A percentile compares a stretch with the other conserved stretches of the same genome.
Conservation (phyloP, 2,329 filamentous ascomycete species). For the Beauveria varroae region DNA sequence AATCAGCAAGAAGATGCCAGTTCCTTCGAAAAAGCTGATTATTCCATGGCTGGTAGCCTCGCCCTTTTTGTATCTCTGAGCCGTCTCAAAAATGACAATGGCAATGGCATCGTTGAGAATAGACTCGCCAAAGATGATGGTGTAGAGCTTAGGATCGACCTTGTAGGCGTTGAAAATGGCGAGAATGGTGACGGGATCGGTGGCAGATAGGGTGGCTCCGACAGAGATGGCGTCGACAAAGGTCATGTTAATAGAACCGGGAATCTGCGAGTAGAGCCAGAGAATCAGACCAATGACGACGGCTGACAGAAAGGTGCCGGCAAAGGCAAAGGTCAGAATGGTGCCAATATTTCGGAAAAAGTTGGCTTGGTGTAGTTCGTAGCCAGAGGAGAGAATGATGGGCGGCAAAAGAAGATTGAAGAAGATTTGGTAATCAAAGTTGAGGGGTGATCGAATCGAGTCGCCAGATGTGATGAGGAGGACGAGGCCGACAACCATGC, state of each 20-base stretch:
- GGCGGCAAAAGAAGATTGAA: slow-evolving; percentile 98
- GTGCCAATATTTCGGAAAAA: slow-evolving; percentile 98
- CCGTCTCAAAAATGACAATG: slow-evolving; percentile 97
- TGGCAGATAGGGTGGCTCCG: slow-evolving; percentile 91
- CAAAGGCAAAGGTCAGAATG: slow-evolving; percentile 95
- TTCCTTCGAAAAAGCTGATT: slow-evolving; percentile 79
- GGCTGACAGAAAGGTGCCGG: slow-evolving; percentile 92
- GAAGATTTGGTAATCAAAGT: slow-evolving; percentile 98
- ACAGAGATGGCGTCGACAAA: slow-evolving; percentile 97
- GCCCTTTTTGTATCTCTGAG: slow-evolving; percentile 81
- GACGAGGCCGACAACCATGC: slow-evolving; percentile 90
- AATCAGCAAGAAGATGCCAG: slow-evolving; percentile 88
- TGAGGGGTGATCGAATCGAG: slow-evolving; percentile 82
- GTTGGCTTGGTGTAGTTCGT: slow-evolving; percentile 96
- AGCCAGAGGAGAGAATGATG: slow-evolving; percentile 94
- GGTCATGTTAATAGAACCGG: slow-evolving; percentile 73
- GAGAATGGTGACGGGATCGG: slow-evolving; percentile 93
- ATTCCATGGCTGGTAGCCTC: slow-evolving; percentile 65
- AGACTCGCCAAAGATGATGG: slow-evolving; percentile 96
- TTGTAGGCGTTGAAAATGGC: slow-evolving; percentile 99
- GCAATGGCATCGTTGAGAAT: slow-evolving; percentile 97
- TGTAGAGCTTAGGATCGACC: slow-evolving; percentile 97
- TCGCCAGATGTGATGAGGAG: slow-evolving; percentile 75
- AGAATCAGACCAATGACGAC: slow-evolving; percentile 87
- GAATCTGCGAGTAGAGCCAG: slow-evolving; percentile 81